phyloP scores from a whole-genome alignment of 257 asterid species.

The Salvia splendens region DNA sequence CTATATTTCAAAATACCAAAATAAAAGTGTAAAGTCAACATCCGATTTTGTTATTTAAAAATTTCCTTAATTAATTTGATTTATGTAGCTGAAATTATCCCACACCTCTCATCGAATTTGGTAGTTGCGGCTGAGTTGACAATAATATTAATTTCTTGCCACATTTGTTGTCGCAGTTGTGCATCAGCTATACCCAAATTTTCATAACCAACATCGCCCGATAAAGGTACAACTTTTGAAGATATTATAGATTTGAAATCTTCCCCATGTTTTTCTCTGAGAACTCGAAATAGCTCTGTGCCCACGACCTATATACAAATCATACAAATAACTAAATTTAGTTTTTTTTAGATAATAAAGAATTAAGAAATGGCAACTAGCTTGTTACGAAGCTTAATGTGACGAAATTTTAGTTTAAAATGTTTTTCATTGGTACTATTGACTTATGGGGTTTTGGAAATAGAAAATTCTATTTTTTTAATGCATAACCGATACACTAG shows the following conservation, averaged over 20 bases:
- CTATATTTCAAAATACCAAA: background rate
- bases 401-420: no score
- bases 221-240: conserved; percentile 35
- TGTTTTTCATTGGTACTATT: no score
- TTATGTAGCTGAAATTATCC: background rate
- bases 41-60: no score
- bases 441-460: no score
- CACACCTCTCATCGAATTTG: conserved; percentile 43
- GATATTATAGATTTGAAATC: conserved; percentile 13
- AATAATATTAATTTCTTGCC: conserved; percentile 42
- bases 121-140: conserved; percentile 76
- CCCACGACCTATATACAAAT: conserved; percentile 35
- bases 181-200: conserved; percentile 39
- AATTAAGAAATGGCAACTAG: no score
- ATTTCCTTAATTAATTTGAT: background rate
- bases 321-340: background rate
- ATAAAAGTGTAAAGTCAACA: background rate
- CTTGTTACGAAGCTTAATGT: no score
- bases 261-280: conserved; percentile 37
- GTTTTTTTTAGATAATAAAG: background rate
- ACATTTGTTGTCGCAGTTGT: conserved; percentile 37
- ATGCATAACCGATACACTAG: no score
- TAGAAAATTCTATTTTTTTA: no score
- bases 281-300: conserved; percentile 40
- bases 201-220: conserved; percentile 41